A percentile compares a stretch with the other conserved stretches of the same genome.
phyloP scores from a whole-genome alignment of 2,329 filamentous ascomycete genomes.

The Alternaria postmessia region DNA sequence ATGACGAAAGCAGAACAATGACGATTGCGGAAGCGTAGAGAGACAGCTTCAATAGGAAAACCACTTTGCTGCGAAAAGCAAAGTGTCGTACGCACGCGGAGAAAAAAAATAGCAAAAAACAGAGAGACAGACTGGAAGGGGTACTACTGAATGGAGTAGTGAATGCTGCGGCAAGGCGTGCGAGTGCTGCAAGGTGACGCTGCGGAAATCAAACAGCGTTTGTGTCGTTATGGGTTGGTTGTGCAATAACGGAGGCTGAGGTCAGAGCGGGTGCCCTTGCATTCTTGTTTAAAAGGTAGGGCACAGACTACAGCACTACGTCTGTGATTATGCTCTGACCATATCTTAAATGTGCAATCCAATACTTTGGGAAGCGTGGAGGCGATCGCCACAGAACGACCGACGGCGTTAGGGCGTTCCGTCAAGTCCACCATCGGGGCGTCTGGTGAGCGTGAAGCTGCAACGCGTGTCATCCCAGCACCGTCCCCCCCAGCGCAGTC shows the following conservation, averaged over 20 bases:
- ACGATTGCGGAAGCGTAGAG: slow-evolving; percentile 47
- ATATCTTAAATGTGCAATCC: slow-evolving; percentile 36
- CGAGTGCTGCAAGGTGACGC: slow-evolving; percentile 38
- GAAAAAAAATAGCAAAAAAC: slow-evolving; percentile 36
- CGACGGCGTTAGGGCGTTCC: slow-evolving; percentile 31
- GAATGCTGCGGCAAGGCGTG: slow-evolving; percentile 28
- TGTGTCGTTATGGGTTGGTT: slow-evolving; percentile 37
- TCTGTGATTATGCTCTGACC: slow-evolving; percentile 30
- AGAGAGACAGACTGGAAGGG: slow-evolving; percentile 44
- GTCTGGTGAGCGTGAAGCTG: slow-evolving; percentile 37
- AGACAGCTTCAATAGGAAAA: slow-evolving; percentile 40
- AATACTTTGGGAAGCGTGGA: slow-evolving; percentile 29
- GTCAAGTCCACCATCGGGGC: slow-evolving; percentile 12
- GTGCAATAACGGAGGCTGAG: slow-evolving; percentile 33
- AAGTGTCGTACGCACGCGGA: slow-evolving; percentile 28
- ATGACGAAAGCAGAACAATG: slow-evolving; percentile 29
- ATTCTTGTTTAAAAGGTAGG: slow-evolving; percentile 42
- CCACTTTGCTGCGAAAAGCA: slow-evolving; percentile 45
- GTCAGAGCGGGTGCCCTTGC: slow-evolving; percentile 45
- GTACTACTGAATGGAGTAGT: slow-evolving; percentile 38
- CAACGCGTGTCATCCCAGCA: slow-evolving; percentile 36
- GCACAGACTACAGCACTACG: slow-evolving; percentile 33
- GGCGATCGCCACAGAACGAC: slow-evolving; percentile 39
- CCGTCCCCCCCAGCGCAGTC: neutral
- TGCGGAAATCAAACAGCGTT: slow-evolving; percentile 44